A percentile compares a stretch with the other conserved stretches of the same genome.
These are phyloP conservation scores for Hypoxylon rickii DNA, from an alignment of 495 filamentous ascomycete genomes.

Conservation along the genomic window DNA sequence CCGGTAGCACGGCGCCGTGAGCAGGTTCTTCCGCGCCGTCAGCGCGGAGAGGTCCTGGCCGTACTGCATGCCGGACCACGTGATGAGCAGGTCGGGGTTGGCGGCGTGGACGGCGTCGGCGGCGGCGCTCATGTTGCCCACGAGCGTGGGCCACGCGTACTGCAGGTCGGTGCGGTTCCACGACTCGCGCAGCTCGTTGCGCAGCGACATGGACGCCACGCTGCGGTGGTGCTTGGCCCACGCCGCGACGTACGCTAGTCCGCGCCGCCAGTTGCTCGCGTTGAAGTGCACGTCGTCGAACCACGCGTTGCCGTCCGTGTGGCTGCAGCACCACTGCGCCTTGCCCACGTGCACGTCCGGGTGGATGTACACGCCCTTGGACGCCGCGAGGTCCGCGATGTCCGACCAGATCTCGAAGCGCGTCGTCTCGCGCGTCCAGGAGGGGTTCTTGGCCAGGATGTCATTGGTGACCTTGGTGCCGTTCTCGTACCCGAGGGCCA, in stretches of 20 bases:
- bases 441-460: slow-evolving; percentile 51
- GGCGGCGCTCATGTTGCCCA: slow-evolving; percentile 53
- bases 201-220: slow-evolving; percentile 55
- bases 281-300: slow-evolving; percentile 60
- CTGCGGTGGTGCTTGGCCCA: slow-evolving; percentile 52
- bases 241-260: slow-evolving; percentile 53
- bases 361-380: slow-evolving; percentile 56
- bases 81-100: slow-evolving; percentile 58
- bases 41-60: slow-evolving; percentile 56
- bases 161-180: slow-evolving; percentile 37
- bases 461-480: slow-evolving; percentile 49
- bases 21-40: slow-evolving; percentile 45
- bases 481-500: slow-evolving; percentile 50
- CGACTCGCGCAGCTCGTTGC: slow-evolving; percentile 57
- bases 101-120: slow-evolving; percentile 52
- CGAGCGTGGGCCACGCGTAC: slow-evolving; percentile 59
- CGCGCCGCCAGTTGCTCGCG: slow-evolving; percentile 55
- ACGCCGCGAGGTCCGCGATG: slow-evolving; percentile 48
- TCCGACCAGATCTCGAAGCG: slow-evolving; percentile 48
- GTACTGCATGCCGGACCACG: slow-evolving; percentile 60
- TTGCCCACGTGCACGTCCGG: slow-evolving; percentile 63
- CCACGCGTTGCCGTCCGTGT: slow-evolving; percentile 60
- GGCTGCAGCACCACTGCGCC: slow-evolving; percentile 60
- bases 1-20: slow-evolving; percentile 49
- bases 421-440: slow-evolving; percentile 50